Evolutionary conservation across 345 rosid genomes (phyloP).

Genomic region (Clausena lansium): DNA sequence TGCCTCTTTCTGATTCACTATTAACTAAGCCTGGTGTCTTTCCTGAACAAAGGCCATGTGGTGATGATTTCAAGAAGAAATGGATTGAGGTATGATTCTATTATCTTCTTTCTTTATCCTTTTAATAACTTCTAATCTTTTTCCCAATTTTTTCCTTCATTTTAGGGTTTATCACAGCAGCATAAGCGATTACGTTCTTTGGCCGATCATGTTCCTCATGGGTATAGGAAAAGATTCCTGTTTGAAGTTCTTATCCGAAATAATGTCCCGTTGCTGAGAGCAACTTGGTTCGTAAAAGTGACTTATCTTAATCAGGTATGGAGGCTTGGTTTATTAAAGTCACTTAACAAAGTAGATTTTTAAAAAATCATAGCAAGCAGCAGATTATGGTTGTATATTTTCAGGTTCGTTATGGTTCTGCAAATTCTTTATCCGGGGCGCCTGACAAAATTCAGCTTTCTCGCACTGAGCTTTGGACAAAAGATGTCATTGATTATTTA

Average conservation of each 20-base stretch:
- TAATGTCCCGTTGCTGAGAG: conserved; percentile 92
- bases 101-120: background rate
- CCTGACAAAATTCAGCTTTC: conserved; percentile 57
- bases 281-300: conserved; percentile 97
- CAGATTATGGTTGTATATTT: conserved; percentile 30
- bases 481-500: conserved; percentile 88
- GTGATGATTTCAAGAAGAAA: conserved; percentile 85
- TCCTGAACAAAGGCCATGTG: conserved; percentile 78
- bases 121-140: background rate
- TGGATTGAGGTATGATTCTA: conserved; percentile 81
- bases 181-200: conserved; percentile 82
- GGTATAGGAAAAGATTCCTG: conserved; percentile 64
- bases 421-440: conserved; percentile 61
- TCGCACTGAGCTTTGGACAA: conserved; percentile 94
- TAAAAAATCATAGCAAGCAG: conserved; percentile 11
- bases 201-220: conserved; percentile 92
- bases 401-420: conserved; percentile 77
- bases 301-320: conserved; percentile 95
- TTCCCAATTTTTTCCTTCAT: conserved; percentile 6
- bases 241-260: conserved; percentile 91
- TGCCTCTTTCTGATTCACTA: conserved; percentile 81
- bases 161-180: conserved; percentile 77
- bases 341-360: background rate
- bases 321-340: background rate
- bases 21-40: conserved; percentile 72